phyloP scores from a whole-genome alignment of 106 monocot genomes.

The Dendrobium officinale region DNA sequence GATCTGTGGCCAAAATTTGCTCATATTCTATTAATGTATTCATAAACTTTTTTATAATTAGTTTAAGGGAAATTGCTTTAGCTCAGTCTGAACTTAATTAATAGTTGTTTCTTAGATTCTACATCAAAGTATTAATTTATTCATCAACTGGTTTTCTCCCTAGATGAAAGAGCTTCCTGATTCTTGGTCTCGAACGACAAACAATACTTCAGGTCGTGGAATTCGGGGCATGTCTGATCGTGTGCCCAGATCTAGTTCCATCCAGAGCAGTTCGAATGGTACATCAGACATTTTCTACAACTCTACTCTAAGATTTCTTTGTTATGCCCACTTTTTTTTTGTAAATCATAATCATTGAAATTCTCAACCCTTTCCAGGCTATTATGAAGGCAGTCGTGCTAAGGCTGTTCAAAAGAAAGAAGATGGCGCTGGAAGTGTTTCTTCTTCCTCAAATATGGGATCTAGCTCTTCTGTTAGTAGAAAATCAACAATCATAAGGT shows the following conservation, averaged over 20 bases:
- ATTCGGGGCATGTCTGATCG: slow-evolving; percentile 39
- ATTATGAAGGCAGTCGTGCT: slow-evolving; percentile 26
- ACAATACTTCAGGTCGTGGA: slow-evolving; percentile 34
- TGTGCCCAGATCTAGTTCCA: slow-evolving; percentile 20
- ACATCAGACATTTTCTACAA: neutral
- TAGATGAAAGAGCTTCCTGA: slow-evolving; percentile 59
- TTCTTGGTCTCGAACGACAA: slow-evolving; percentile 38
- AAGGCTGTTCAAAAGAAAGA: slow-evolving; percentile 51
- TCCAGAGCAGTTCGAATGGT: slow-evolving; percentile 38
- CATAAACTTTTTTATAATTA: neutral
- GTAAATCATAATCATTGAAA: neutral
- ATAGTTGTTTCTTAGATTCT: neutral
- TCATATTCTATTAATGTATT: neutral
- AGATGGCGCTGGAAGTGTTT: slow-evolving; percentile 23
- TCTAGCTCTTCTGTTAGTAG: slow-evolving; percentile 20
- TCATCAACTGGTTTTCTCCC: slow-evolving; percentile 10
- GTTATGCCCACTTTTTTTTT: neutral
- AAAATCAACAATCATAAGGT: slow-evolving; percentile 29
- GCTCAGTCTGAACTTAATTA: neutral
- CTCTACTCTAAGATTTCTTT: neutral
- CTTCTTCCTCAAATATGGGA: slow-evolving; percentile 27
- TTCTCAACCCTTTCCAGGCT: slow-evolving; percentile 5
- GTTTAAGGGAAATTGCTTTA: neutral
- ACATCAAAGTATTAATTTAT: neutral
- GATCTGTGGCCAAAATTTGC: neutral